phyloP scores from a whole-genome alignment of 2,329 filamentous ascomycete species.

The Fusarium verrucosum region DNA sequence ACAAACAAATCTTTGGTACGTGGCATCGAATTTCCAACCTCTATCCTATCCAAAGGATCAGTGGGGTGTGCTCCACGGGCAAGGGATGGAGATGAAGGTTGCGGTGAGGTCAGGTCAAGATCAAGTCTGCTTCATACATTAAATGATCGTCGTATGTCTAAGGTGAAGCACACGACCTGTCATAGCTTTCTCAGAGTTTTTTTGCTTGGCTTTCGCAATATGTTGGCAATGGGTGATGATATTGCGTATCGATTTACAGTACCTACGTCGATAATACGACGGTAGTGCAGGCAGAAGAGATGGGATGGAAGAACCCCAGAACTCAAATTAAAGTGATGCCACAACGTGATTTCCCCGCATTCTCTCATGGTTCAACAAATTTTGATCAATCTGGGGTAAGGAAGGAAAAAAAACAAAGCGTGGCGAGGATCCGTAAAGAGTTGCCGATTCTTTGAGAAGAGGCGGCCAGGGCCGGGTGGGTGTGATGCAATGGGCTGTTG shows the following conservation, averaged over 20 bases:
- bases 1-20: background rate
- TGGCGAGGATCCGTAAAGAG: too few relatives aligned
- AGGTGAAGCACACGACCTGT: background rate
- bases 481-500: slow-evolving; percentile 38
- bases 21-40: slow-evolving; percentile 1
- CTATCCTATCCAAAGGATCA: background rate
- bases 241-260: background rate
- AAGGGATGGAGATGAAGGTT: background rate
- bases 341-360: slow-evolving; percentile 23
- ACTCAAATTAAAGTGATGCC: slow-evolving; percentile 1
- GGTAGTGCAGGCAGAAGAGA: background rate
- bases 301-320: slow-evolving; percentile 3
- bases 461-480: slow-evolving; percentile 22
- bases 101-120: background rate
- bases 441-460: background rate
- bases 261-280: background rate
- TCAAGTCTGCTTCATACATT: background rate
- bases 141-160: background rate
- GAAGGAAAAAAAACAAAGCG: background rate
- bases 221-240: background rate
- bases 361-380: background rate
- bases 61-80: slow-evolving; percentile 1
- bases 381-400: slow-evolving; percentile 39
- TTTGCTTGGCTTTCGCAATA: background rate
- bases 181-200: background rate